Evolutionary conservation across 805 yeast species (phyloP), one percentile per base, ranked within the genome.

Genomic region (Starmerella etchellsii): DNA sequence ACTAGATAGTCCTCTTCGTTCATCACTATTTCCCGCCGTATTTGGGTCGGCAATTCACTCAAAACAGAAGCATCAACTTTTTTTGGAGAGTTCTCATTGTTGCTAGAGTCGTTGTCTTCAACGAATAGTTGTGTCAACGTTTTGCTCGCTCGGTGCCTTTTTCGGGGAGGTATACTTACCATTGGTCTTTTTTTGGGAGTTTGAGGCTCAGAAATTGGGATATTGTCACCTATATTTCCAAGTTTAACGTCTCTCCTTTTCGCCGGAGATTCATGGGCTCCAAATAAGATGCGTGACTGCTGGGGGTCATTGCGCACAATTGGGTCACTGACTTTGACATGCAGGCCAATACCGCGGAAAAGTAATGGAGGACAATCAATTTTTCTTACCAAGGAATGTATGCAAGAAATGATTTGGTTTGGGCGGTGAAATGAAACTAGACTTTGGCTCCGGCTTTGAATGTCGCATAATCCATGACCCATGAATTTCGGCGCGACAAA

Each of bases 381-480:
- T 42, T 68, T 61, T 40, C 82, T 60, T 49, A 71, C 71, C 15
- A 81, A 57, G 11, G 25, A 71, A 63, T 49, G 74, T 69, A 29
- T 76, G 54, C 53, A 78, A 82, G 11, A 76, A 66, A 0, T 76
- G 70, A 8, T 83, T 56, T n/a, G 73, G 53, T 51, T 66, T 49
- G 40, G 73, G 78, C 51, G 71, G 65, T 1, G 85, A 74, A 2
- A 56, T 0, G 85, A 84, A 5, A 22, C 5, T 13, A 88, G 54
- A 26, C 65, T 65, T 2, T 78, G 62, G 10, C 78, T 65, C 49
- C 74, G 76, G 32, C 76, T 73, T 11, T 69, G 60, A 26, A 77
- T 63, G 37, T 77, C 83, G 58, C 95, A 83, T 13, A 56, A 56
- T 0, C 98, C 97, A 74, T 80, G 74, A 0, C 98, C 98, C 53